Percentiles rank a stretch among this genome's conserved stretches.
phyloP scores from a whole-genome alignment of 78 protist species.

The Dictyostelium intermedium region DNA sequence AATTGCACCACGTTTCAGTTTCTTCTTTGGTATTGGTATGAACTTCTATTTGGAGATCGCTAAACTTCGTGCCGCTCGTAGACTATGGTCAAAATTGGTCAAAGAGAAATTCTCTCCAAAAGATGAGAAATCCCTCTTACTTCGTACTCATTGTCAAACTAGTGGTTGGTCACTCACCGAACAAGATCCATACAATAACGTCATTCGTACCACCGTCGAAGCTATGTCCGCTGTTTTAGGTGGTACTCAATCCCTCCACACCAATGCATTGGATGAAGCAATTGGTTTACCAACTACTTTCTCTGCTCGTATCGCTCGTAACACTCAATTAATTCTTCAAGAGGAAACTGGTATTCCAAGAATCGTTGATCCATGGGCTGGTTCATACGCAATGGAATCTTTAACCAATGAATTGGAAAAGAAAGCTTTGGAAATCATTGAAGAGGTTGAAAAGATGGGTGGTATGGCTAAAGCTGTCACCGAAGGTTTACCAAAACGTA shows the following conservation, averaged over 20 bases:
- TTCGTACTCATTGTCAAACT: conserved; percentile 98
- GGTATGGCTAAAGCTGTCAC: conserved; percentile 95
- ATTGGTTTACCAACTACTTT: conserved; percentile 97
- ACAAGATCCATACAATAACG: conserved; percentile 97
- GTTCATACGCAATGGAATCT: conserved; percentile 96
- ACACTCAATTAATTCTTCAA: conserved; percentile 97
- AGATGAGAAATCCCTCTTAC: conserved; percentile 89
- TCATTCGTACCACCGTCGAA: conserved; percentile 98
- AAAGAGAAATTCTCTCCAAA: conserved; percentile 93
- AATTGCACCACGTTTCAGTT: conserved; percentile 97
- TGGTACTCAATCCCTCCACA: conserved; percentile 98
- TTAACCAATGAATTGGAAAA: conserved; percentile 91
- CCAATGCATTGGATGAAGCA: conserved; percentile 96
- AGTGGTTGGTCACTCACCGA: conserved; percentile 98
- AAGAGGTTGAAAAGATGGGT: conserved; percentile 91
- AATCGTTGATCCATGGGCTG: conserved; percentile 97
- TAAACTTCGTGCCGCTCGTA: conserved; percentile 98
- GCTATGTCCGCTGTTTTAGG: conserved; percentile 99
- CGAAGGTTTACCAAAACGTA: conserved; percentile 95
- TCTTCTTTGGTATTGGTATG: conserved; percentile 99
- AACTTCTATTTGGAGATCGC: conserved; percentile 97
- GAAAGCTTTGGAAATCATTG: conserved; percentile 74
- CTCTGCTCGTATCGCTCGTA: conserved; percentile 97
- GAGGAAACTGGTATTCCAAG: conserved; percentile 93
- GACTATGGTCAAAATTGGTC: conserved; percentile 95